These are phyloP conservation scores for Lepidium campestre DNA, from an alignment of 441 rosid species.

Conservation along the genomic window DNA sequence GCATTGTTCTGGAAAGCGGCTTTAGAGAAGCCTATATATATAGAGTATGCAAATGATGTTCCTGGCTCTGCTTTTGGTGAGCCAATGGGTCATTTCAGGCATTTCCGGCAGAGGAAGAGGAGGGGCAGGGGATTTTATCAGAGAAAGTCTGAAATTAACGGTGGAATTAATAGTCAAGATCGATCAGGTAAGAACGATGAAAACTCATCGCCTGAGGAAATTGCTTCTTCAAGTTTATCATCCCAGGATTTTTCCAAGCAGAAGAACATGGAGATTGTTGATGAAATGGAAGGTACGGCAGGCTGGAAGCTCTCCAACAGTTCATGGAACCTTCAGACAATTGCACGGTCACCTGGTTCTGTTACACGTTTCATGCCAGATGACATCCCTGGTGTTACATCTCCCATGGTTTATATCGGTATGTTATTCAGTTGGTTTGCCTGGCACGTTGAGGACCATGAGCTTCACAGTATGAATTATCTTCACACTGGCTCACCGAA, in stretches of 20 bases:
- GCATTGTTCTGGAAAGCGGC: constrained; percentile 91
- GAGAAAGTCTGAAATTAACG: constrained; percentile 42
- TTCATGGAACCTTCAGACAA: constrained; percentile 95
- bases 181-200: constrained; percentile 19
- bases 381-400: constrained; percentile 98
- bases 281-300: constrained; percentile 83
- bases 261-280: constrained; percentile 35
- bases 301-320: constrained; percentile 99
- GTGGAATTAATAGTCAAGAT: constrained; percentile 3
- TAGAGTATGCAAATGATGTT: constrained; percentile 98
- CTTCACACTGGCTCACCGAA: constrained; percentile 94
- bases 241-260: constrained; percentile 37
- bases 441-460: constrained; percentile 99
- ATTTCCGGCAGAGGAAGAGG: constrained; percentile 67
- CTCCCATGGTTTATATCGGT: constrained; percentile 96
- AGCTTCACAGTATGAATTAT: constrained; percentile 97
- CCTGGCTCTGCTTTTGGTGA: constrained; percentile 97
- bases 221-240: constrained; percentile 28
- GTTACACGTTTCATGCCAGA: constrained; percentile 99
- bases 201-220: constrained; percentile 25
- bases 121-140: constrained; percentile 63
- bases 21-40: constrained; percentile 74
- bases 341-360: constrained; percentile 95
- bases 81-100: constrained; percentile 61
- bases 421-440: constrained; percentile 99